These are phyloP conservation scores for Rubus parviflorus DNA, from an alignment of 306 rosid genomes.

Conservation along the genomic window DNA sequence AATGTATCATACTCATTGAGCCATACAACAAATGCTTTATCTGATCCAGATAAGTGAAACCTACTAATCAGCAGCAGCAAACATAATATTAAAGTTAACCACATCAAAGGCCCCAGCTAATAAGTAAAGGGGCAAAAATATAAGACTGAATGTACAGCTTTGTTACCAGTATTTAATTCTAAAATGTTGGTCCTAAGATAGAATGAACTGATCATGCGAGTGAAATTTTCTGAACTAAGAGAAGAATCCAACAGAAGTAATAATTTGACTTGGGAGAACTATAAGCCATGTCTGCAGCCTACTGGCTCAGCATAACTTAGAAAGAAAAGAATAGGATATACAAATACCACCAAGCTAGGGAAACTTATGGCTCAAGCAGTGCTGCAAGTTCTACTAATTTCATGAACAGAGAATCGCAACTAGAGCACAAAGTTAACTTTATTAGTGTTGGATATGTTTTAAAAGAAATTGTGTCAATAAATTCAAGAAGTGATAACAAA, in stretches of 20 bases:
- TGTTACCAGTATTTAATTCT: not conserved
- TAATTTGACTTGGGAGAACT: not conserved
- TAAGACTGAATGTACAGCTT: not conserved
- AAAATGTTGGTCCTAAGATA: not conserved
- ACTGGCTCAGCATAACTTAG: not conserved
- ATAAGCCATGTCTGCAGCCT: not conserved
- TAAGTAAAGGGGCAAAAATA: not conserved
- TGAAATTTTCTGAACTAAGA: not conserved
- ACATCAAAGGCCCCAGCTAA: not conserved
- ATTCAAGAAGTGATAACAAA: not conserved
- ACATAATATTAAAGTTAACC: not conserved
- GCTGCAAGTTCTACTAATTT: slow-evolving; percentile 5
- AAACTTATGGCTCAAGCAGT: not conserved
- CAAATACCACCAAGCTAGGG: not conserved
- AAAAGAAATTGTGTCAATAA: not conserved
- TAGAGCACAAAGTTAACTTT: not conserved
- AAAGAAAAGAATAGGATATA: not conserved
- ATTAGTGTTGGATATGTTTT: not conserved
- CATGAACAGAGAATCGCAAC: not conserved
- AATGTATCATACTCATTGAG: slow-evolving; percentile 1
- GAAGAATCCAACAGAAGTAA: not conserved
- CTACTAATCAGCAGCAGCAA: not conserved
- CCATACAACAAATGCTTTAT: not conserved
- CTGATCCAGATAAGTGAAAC: slow-evolving; percentile 1
- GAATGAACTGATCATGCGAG: not conserved